A percentile compares a stretch with the other conserved stretches of the same genome.
phyloP scores from a whole-genome alignment of 2,329 filamentous ascomycete species.

The Fusarium heterosporum region DNA sequence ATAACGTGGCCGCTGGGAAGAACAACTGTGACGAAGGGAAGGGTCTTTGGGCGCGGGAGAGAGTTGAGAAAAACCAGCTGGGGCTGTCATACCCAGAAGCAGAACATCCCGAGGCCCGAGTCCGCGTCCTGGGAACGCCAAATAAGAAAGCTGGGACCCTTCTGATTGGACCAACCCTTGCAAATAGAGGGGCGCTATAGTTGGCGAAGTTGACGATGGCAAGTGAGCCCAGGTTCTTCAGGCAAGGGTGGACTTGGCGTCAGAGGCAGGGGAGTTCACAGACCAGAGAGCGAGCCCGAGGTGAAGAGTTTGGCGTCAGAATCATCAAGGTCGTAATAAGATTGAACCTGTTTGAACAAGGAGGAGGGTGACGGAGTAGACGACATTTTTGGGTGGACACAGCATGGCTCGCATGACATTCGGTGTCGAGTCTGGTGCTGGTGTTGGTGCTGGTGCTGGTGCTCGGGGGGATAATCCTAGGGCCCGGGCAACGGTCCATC shows the following conservation, averaged over 20 bases:
- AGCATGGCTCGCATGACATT: background rate
- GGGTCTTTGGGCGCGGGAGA: slow-evolving; percentile 26
- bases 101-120: slow-evolving; percentile 50
- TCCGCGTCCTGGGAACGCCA: slow-evolving; percentile 48
- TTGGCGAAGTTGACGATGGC: slow-evolving; percentile 37
- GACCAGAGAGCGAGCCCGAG: slow-evolving; percentile 25
- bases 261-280: slow-evolving; percentile 29
- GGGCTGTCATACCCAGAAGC: slow-evolving; percentile 44
- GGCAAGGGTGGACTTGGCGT: slow-evolving; percentile 32
- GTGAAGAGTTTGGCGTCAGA: slow-evolving; percentile 16
- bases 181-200: slow-evolving; percentile 20
- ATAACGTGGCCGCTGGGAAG: slow-evolving; percentile 12
- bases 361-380: slow-evolving; percentile 18
- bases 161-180: slow-evolving; percentile 43
- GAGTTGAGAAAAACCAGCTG: slow-evolving; percentile 31
- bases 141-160: slow-evolving; percentile 44
- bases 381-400: slow-evolving; percentile 7
- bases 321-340: slow-evolving; percentile 13
- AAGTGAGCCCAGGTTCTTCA: slow-evolving; percentile 25
- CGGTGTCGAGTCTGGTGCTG: background rate
- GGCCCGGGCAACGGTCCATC: slow-evolving; percentile 36
- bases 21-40: slow-evolving; percentile 35
- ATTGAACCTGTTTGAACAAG: slow-evolving; percentile 39
- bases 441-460: background rate
- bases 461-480: slow-evolving; percentile 26